Conservation (phyloP, 2,329 filamentous ascomycete species). For the Didymella pinodella region DNA sequence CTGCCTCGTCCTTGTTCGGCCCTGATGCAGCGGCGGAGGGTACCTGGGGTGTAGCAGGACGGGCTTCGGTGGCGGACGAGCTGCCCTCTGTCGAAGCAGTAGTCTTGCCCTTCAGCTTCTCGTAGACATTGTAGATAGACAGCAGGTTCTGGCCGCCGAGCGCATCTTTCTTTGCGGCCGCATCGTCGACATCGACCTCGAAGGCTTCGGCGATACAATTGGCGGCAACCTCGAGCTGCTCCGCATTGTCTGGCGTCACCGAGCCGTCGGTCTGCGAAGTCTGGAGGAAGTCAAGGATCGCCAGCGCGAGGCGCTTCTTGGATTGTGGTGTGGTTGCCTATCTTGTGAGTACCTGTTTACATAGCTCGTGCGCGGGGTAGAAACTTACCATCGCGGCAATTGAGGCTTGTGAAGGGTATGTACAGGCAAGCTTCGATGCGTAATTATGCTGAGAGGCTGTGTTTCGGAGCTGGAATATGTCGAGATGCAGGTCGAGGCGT, state of each 20-base stretch:
- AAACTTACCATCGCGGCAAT: constrained; percentile 42
- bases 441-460: not conserved
- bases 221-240: constrained; percentile 91
- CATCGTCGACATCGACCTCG: constrained; percentile 86
- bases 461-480: not conserved
- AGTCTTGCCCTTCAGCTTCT: constrained; percentile 82
- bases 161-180: constrained; percentile 75
- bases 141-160: constrained; percentile 87
- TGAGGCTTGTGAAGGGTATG: not conserved
- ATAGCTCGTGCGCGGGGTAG: constrained; percentile 24
- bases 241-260: constrained; percentile 83
- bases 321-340: constrained; percentile 55
- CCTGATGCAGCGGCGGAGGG: constrained; percentile 42
- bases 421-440: constrained; percentile 5
- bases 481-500: constrained; percentile 7
- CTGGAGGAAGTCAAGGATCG: constrained; percentile 94
- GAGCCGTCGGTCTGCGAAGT: constrained; percentile 88
- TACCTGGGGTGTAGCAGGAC: constrained; percentile 52
- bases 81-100: constrained; percentile 56
- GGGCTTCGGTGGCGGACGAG: constrained; percentile 52
- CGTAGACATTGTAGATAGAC: constrained; percentile 93
- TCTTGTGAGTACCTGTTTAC: constrained; percentile 24
- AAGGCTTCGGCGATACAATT: constrained; percentile 96
- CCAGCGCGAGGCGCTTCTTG: constrained; percentile 90
- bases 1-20: constrained; percentile 77